Percentiles rank a stretch among this genome's conserved stretches.
Evolutionary conservation across 1,284 basidiomycete genomes (phyloP).

Genomic region (Leccinum pseudoinsigne): DNA sequence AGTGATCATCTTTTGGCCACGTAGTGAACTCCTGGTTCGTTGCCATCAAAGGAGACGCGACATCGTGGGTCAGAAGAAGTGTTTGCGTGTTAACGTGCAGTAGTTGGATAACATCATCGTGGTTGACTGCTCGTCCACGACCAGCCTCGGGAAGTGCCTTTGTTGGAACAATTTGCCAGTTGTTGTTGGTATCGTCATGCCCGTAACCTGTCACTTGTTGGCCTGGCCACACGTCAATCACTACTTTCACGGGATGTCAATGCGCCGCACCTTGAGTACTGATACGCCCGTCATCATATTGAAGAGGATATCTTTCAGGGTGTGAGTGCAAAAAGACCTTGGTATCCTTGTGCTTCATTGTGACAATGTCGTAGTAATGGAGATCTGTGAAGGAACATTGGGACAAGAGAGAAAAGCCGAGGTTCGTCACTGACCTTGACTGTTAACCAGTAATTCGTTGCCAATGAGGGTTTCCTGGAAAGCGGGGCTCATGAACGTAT

Average conservation of each 20-base stretch:
- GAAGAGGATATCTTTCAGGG: conserved; percentile 84
- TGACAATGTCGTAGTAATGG: conserved; percentile 89
- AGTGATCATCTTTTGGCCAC: conserved; percentile 70
- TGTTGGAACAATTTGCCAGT: conserved; percentile 95
- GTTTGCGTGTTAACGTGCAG: conserved; percentile 87
- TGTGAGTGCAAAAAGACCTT: conserved; percentile 96
- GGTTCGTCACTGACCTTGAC: conserved; percentile 64
- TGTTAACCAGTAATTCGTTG: conserved; percentile 89
- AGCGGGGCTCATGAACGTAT: conserved; percentile 95
- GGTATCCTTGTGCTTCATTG: conserved; percentile 89
- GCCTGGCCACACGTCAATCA: conserved; percentile 43
- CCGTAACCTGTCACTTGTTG: conserved; percentile 99
- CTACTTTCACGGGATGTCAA: not conserved
- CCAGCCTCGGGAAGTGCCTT: conserved; percentile 89
- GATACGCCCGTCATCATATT: conserved; percentile 96
- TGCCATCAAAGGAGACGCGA: conserved; percentile 95
- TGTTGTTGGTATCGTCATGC: conserved; percentile 91
- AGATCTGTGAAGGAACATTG: conserved; percentile 61
- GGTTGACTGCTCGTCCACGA: conserved; percentile 84
- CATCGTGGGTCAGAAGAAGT: conserved; percentile 92
- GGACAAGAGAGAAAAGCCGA: conserved; percentile 3
- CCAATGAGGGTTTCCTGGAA: conserved; percentile 97
- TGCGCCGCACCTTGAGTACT: conserved; percentile 76
- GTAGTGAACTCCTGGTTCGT: conserved; percentile 99
- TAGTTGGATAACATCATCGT: conserved; percentile 89